A percentile compares a stretch with the other conserved stretches of the same genome.
Evolutionary conservation across 225 moss, liverwort and hornwort species (phyloP).

Genomic region (Lunularia cruciata): DNA sequence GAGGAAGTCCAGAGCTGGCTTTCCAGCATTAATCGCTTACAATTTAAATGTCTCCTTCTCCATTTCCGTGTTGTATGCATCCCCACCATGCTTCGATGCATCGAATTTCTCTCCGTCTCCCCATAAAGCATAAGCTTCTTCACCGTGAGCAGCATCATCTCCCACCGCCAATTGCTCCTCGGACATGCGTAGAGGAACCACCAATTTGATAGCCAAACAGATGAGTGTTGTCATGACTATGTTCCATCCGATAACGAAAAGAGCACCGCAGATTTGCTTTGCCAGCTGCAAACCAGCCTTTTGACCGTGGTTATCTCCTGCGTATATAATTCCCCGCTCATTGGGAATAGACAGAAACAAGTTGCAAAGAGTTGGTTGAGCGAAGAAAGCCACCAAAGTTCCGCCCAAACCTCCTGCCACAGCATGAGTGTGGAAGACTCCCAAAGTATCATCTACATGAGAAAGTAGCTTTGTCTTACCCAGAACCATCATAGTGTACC

Average conservation of each 20-base stretch:
- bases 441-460: conserved; percentile 19
- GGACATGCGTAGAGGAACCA: conserved; percentile 24
- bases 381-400: conserved; percentile 18
- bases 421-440: conserved; percentile 29
- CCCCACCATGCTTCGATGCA: conserved; percentile 9
- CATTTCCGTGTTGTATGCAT: neutral
- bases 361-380: conserved; percentile 15
- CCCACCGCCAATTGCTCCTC: conserved; percentile 27
- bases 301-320: neutral
- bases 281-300: conserved; percentile 14
- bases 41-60: no score
- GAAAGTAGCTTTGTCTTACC: conserved; percentile 11
- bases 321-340: conserved; percentile 20
- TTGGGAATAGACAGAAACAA: conserved; percentile 6
- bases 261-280: conserved; percentile 19
- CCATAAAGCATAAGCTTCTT: conserved; percentile 46
- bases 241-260: conserved; percentile 26
- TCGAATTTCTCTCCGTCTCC: conserved; percentile 31
- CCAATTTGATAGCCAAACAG: neutral
- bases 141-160: conserved; percentile 50
- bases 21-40: no score
- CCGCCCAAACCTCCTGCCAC: conserved; percentile 22
- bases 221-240: conserved; percentile 24
- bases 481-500: conserved; percentile 49
- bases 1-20: no score